phyloP scores from a whole-genome alignment of 1,139 yeast genomes.

The Kurtzmaniella quercitrusa region DNA sequence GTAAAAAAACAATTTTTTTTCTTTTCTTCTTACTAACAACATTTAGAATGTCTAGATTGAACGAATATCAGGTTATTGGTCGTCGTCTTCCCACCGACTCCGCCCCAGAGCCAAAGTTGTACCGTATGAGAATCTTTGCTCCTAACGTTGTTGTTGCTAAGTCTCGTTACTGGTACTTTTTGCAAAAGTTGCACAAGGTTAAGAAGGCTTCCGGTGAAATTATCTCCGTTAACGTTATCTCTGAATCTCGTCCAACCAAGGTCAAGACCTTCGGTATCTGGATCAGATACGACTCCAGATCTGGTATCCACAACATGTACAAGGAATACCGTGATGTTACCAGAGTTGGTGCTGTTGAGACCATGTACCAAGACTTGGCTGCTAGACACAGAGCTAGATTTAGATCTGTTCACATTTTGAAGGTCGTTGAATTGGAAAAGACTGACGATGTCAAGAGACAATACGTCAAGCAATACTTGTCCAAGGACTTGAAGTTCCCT shows the following conservation, averaged over 20 bases:
- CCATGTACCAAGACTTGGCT: constrained; percentile 99
- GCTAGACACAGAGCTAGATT: constrained; percentile 99
- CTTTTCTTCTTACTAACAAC: constrained; percentile 14
- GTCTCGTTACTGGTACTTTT: constrained; percentile 99
- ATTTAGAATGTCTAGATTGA: constrained; percentile 74
- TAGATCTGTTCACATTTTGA: constrained; percentile 97
- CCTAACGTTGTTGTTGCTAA: constrained; percentile 99
- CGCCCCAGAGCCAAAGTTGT: constrained; percentile 99
- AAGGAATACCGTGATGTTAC: constrained; percentile 99
- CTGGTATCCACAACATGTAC: constrained; percentile 99
- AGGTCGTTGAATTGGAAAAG: constrained; percentile 98
- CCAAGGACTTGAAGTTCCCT: constrained; percentile 98
- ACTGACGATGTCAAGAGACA: constrained; percentile 98
- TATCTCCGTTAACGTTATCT: constrained; percentile 85
- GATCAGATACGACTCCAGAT: constrained; percentile 99
- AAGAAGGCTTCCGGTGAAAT: constrained; percentile 99
- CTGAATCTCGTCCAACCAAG: constrained; percentile 97
- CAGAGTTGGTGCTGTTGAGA: constrained; percentile 98
- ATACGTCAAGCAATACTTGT: constrained; percentile 95
- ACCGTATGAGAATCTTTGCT: constrained; percentile 99
- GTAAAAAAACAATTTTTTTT: background rate
- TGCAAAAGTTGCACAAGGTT: constrained; percentile 98
- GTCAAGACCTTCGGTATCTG: constrained; percentile 99
- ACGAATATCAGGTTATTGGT: constrained; percentile 99
- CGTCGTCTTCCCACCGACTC: constrained; percentile 99